phyloP scores from a whole-genome alignment of 495 filamentous ascomycete species.

The Letharia lupina region DNA sequence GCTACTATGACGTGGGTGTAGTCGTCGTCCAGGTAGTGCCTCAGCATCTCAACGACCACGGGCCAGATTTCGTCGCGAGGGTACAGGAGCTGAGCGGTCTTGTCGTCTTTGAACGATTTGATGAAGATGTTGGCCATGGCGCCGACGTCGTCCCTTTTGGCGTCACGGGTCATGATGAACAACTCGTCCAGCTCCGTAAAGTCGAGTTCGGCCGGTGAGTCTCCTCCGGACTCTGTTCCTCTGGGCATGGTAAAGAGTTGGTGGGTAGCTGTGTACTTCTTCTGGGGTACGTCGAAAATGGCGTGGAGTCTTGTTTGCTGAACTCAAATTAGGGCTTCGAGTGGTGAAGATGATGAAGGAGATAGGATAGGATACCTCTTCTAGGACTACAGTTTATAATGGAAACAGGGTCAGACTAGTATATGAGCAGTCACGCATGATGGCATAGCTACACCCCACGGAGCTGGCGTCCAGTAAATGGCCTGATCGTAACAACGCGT shows the following conservation, averaged over 20 bases:
- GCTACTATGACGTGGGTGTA: not conserved
- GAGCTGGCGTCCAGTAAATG: not conserved
- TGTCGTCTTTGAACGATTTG: not conserved
- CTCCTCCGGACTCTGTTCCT: not conserved
- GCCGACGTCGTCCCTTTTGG: not conserved
- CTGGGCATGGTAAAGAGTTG: not conserved
- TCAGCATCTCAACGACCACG: not conserved
- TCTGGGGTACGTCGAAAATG: not conserved
- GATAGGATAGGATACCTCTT: not conserved
- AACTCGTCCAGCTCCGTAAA: not conserved
- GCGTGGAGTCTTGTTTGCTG: not conserved
- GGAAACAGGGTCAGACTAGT: not conserved
- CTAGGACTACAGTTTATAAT: not conserved
- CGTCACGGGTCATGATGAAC: not conserved
- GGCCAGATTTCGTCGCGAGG: not conserved
- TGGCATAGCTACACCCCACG: not conserved
- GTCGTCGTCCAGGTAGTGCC: not conserved
- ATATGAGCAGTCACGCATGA: not conserved
- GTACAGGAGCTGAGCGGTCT: slow-evolving; percentile 1
- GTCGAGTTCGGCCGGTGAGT: not conserved
- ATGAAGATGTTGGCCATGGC: not conserved
- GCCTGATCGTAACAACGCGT: not conserved
- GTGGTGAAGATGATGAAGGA: not conserved
- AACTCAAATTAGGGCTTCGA: not conserved
- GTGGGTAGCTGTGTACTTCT: not conserved